Percentiles rank a stretch among this genome's conserved stretches.
These are phyloP conservation scores for Salix purpurea DNA, from an alignment of 345 rosid genomes.

Conservation along the genomic window DNA sequence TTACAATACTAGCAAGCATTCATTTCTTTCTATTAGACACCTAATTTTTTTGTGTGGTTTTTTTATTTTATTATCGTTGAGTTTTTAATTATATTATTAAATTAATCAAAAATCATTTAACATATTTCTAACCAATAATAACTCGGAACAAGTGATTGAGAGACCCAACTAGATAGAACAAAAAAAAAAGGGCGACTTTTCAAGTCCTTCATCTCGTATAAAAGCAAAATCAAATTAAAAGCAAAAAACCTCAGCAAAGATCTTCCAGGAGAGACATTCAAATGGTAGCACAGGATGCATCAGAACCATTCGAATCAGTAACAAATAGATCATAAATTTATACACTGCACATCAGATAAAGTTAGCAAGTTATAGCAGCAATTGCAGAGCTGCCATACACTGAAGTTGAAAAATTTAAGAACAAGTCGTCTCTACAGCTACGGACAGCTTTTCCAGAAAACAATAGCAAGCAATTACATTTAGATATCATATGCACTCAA, in stretches of 20 bases:
- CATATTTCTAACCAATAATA: too few species aligned
- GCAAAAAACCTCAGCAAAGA: background rate
- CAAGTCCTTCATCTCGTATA: background rate
- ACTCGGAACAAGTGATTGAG: too few species aligned
- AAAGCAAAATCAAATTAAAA: background rate
- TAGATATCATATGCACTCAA: slow-evolving; percentile 29
- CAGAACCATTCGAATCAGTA: background rate
- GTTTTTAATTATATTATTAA: too few species aligned
- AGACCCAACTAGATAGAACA: too few species aligned
- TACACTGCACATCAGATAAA: slow-evolving; percentile 44
- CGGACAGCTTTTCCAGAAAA: slow-evolving; percentile 12
- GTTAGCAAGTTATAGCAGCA: slow-evolving; percentile 41
- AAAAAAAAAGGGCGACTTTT: background rate
- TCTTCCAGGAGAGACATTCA: background rate
- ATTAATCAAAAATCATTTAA: too few species aligned
- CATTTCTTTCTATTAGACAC: too few species aligned
- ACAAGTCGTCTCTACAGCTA: slow-evolving; percentile 29
- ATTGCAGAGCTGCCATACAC: slow-evolving; percentile 24
- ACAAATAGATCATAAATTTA: slow-evolving; percentile 15
- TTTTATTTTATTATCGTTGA: too few species aligned
- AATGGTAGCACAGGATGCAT: background rate
- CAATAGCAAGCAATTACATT: slow-evolving; percentile 26
- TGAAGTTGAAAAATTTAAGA: slow-evolving; percentile 1
- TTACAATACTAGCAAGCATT: too few species aligned
- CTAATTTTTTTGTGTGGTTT: too few species aligned